Evolutionary conservation across 768 basidiomycete genomes (phyloP).

Genomic region (Amanita jacksonii): DNA sequence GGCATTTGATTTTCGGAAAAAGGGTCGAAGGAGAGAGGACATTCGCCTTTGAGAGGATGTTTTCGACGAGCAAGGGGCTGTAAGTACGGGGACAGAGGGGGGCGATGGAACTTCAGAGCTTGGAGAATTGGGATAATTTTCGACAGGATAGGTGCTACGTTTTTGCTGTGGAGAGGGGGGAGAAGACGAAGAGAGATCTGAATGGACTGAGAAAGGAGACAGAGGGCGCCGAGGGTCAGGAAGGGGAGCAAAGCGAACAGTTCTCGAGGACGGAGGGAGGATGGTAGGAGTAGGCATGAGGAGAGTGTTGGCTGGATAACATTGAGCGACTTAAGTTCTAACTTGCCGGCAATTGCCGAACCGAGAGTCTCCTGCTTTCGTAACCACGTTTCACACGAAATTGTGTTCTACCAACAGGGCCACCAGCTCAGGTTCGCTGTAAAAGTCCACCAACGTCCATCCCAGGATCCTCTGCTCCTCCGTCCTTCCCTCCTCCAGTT

Average conservation of each 20-base stretch:
- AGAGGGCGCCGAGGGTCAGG: conserved; percentile 58
- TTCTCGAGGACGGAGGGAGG: conserved; percentile 11
- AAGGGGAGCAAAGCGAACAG: conserved; percentile 79
- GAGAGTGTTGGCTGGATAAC: not conserved
- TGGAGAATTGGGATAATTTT: conserved; percentile 11
- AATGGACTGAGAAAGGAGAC: conserved; percentile 14
- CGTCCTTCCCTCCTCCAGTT: conserved; percentile 23
- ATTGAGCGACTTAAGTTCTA: not conserved
- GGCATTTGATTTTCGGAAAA: conserved; percentile 15
- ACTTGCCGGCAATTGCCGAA: not conserved
- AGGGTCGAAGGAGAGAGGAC: conserved; percentile 16
- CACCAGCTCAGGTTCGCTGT: conserved; percentile 50
- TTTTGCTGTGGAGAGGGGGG: conserved; percentile 13
- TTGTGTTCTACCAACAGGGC: conserved; percentile 74
- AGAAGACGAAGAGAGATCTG: conserved; percentile 16
- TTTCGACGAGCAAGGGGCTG: conserved; percentile 11
- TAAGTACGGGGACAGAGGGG: no score
- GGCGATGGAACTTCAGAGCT: conserved; percentile 15
- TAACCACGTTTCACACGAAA: conserved; percentile 38
- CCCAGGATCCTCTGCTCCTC: conserved; percentile 49
- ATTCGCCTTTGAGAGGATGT: conserved; percentile 20
- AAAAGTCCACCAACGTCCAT: conserved; percentile 74
- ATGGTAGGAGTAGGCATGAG: not conserved
- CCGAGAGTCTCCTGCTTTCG: not conserved
- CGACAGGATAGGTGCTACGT: conserved; percentile 15